These are phyloP conservation scores for Rhynchospora tenuis DNA, from an alignment of 176 grass and related monocot genomes.

Conservation along the genomic window DNA sequence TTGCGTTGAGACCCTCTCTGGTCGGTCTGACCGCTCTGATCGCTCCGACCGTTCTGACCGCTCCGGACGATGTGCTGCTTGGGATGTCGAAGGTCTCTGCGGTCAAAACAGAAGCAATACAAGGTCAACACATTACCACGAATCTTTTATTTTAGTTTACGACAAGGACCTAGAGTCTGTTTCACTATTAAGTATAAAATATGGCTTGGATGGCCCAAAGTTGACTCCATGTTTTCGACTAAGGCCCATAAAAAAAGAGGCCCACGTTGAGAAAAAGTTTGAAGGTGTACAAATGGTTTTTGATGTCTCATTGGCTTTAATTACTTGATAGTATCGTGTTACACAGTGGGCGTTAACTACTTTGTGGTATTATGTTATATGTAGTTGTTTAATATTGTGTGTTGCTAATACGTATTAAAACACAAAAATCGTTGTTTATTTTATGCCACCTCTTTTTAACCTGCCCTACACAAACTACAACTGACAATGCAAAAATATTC, in stretches of 20 bases:
- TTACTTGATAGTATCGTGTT: neutral
- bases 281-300: neutral
- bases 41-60: conserved; percentile 47
- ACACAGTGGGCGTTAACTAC: neutral
- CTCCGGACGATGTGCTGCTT: conserved; percentile 14
- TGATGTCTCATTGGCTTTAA: neutral
- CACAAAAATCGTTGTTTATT: neutral
- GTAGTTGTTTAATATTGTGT: neutral
- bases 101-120: neutral
- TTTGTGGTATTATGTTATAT: neutral
- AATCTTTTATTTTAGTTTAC: neutral
- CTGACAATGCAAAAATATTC: neutral
- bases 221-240: neutral
- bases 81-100: conserved; percentile 37
- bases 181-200: neutral
- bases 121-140: neutral
- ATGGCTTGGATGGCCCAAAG: neutral
- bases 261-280: neutral
- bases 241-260: neutral
- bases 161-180: neutral
- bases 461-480: neutral
- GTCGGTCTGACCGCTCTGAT: conserved; percentile 28
- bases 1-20: neutral
- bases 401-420: neutral
- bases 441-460: neutral